Conservation (phyloP, 768 basidiomycete species). For the Pilatotrama ljubarskyi region DNA sequence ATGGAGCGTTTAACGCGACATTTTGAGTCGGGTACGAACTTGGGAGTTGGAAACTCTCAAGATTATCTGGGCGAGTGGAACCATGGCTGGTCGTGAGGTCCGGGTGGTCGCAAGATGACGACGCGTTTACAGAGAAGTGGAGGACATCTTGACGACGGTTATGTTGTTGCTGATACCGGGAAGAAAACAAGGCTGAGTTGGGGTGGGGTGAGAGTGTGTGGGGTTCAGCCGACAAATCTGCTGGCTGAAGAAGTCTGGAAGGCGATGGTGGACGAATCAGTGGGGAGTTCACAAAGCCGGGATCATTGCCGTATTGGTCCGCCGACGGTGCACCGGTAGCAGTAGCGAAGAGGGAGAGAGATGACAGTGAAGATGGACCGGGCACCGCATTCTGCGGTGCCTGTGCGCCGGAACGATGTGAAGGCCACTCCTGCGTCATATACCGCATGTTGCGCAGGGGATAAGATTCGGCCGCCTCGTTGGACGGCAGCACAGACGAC, state of each 20-base stretch:
- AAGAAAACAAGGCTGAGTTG: slow-evolving; percentile 30
- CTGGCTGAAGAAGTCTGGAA: slow-evolving; percentile 27
- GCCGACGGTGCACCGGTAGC: slow-evolving; percentile 17
- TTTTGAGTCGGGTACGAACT: slow-evolving; percentile 48
- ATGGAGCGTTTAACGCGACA: slow-evolving; percentile 56
- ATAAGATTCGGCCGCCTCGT: slow-evolving; percentile 17
- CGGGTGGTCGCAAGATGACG: slow-evolving; percentile 27
- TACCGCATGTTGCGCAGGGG: slow-evolving; percentile 19
- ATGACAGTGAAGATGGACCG: slow-evolving; percentile 3
- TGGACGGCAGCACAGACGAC: slow-evolving; percentile 9
- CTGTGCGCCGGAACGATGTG: slow-evolving; percentile 4
- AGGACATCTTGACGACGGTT: slow-evolving; percentile 28
- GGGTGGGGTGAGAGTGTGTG: slow-evolving; percentile 16
- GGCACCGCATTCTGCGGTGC: not conserved
- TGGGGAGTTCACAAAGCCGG: slow-evolving; percentile 24
- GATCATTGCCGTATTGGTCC: slow-evolving; percentile 22
- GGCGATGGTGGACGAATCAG: slow-evolving; percentile 29
- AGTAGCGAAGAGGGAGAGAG: slow-evolving; percentile 17
- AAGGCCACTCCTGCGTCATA: slow-evolving; percentile 22
- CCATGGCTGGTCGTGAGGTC: slow-evolving; percentile 30
- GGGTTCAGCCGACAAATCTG: slow-evolving; percentile 21
- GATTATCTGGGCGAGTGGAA: slow-evolving; percentile 25
- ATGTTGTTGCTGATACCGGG: slow-evolving; percentile 20
- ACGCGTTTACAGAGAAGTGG: slow-evolving; percentile 28
- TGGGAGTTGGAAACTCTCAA: slow-evolving; percentile 60